Base-by-base conservation (phyloP, 2,329 filamentous ascomycete genomes). In the Ceratocystis destructans region DNA sequence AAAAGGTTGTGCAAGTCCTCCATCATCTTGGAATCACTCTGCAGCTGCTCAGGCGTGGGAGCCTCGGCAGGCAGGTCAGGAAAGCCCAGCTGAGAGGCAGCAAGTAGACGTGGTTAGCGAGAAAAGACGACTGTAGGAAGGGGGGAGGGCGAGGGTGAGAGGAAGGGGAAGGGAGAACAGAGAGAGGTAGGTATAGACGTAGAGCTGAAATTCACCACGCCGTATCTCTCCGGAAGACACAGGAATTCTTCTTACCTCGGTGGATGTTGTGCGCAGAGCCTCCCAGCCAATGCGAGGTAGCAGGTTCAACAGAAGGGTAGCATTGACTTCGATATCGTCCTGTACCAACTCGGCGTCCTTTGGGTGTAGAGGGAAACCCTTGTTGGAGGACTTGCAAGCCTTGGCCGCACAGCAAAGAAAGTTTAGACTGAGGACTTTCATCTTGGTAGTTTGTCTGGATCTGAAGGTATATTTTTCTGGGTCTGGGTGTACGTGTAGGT, bases 341-440 rank as follows among this genome's bases (percentile, higher is more conserved):
- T 91, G 86, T 71, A 92, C 91, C 28, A 99, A 86, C 75, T 96
- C 91, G 64, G 90, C 92, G 72, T 97, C 91, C 72, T 87, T 87
- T 66, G 94, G 93, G 75, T 97, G 94, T 17, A 99, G 82, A 1
- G 94, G 94, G 73, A 95, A 97, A 28, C 90, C 90, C 64, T 83
- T 79, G 5, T 87, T 80, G 41, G 87, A 86, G 67, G 85, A 83
- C 78, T 95, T 96, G 87, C 94, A 99, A 66, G 88, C 82, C 81
- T 96, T 97, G 74, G 95, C 88, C 69, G 94, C 93, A 80, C 94
- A 99, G 72, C 90, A 94, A 70, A 97, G 80, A 77, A 99, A 99
- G 78, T 97, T 97, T 72, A 96, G 87, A 69, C 91, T 96, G 64
- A 97, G 84, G 69, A 97, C 80, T 77, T 97, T 97, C 94, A 99